phyloP scores from a whole-genome alignment of 192 early-diverging fungal species.

The Backusella psychrophila region DNA sequence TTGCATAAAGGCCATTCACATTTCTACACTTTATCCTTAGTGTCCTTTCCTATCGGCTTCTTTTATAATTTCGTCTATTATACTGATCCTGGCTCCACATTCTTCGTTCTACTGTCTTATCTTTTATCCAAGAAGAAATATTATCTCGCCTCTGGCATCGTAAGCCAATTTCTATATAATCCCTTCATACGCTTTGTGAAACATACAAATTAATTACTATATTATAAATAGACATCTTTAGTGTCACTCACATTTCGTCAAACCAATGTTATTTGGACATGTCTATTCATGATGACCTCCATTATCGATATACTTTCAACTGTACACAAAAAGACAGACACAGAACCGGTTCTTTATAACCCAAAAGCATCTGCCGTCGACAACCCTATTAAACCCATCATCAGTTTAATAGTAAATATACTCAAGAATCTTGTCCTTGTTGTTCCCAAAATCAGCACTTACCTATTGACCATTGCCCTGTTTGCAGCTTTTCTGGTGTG shows the following conservation, averaged over 20 bases:
- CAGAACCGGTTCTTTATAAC: conserved; percentile 13
- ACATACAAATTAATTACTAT: background rate
- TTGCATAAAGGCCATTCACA: conserved; percentile 35
- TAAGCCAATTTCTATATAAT: conserved; percentile 28
- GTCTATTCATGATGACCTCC: conserved; percentile 59
- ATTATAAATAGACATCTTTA: conserved; percentile 24
- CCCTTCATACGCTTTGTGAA: background rate
- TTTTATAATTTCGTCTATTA: conserved; percentile 92
- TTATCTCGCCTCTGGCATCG: conserved; percentile 54
- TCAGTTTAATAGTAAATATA: conserved; percentile 21
- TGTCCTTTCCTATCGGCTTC: conserved; percentile 74
- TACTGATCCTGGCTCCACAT: conserved; percentile 85
- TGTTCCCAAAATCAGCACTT: conserved; percentile 45
- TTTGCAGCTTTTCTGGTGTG: conserved; percentile 72
- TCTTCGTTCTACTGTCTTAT: conserved; percentile 74
- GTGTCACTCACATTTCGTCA: conserved; percentile 76
- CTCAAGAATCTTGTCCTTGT: conserved; percentile 15
- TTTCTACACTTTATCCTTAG: conserved; percentile 47
- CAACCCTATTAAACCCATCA: conserved; percentile 8
- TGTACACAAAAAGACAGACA: background rate
- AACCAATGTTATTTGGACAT: conserved; percentile 90
- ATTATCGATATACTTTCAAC: conserved; percentile 29
- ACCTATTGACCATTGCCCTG: conserved; percentile 37
- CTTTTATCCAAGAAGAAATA: conserved; percentile 44
- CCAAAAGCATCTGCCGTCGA: conserved; percentile 1